phyloP scores from a whole-genome alignment of 192 early-diverging fungal species.

The Backusella macrospora region DNA sequence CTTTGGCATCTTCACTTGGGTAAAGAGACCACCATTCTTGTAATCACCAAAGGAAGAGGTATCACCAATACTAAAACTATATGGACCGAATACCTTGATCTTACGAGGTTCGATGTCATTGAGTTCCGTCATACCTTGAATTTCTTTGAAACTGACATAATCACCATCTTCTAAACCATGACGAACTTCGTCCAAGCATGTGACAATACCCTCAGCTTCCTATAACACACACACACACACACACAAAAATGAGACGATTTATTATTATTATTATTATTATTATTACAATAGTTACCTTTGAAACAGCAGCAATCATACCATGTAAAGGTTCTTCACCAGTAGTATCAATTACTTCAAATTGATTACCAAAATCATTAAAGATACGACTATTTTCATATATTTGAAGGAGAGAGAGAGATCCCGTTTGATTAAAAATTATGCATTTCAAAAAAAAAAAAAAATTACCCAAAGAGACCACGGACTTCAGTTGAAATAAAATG shows the following conservation, averaged over 20 bases:
- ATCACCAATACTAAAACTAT: constrained; percentile 97
- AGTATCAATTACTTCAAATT: constrained; percentile 82
- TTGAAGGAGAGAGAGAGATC: not conserved
- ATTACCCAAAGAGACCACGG: constrained; percentile 89
- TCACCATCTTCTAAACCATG: constrained; percentile 99
- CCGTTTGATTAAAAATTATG: not conserved
- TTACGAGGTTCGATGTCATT: constrained; percentile 80
- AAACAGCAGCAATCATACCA: constrained; percentile 91
- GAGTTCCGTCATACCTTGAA: constrained; percentile 90
- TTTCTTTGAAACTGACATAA: constrained; percentile 90
- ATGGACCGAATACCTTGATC: constrained; percentile 89
- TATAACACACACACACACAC: not conserved
- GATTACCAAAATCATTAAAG: constrained; percentile 96
- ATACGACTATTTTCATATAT: constrained; percentile 49
- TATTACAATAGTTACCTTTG: constrained; percentile 40
- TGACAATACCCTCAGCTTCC: constrained; percentile 84
- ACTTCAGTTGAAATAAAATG: constrained; percentile 90
- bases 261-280: not conserved
- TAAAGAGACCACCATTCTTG: constrained; percentile 86
- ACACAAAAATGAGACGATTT: not conserved
- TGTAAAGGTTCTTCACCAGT: constrained; percentile 91
- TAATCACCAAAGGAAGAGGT: constrained; percentile 77
- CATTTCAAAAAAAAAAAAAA: not conserved
- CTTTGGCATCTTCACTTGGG: constrained; percentile 94
- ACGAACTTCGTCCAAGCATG: constrained; percentile 94